Evolutionary conservation across 768 basidiomycete genomes (phyloP), one percentile per base, ranked within the genome.

Genomic region (Nidularia sp.): DNA sequence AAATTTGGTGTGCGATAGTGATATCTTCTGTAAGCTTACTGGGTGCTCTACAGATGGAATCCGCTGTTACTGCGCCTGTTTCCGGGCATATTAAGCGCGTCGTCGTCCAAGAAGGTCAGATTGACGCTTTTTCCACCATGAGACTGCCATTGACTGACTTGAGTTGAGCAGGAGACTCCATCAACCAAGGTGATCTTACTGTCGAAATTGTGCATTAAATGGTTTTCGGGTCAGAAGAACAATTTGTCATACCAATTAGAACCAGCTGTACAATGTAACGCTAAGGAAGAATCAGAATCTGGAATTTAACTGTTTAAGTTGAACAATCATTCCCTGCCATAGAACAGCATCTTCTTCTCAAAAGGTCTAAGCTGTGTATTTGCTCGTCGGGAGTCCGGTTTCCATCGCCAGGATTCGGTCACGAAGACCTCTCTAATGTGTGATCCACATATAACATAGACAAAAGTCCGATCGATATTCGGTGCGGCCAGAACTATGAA

Each of bases 1-100:
- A 61, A 69, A 41, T 41, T 41, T 41, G 39, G 10, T 10, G 39
- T 12, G 10, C 15, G 39, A 12, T 41, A 41, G 39, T 41, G 10
- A 41, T 22, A 35, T 31, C 46, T n/a, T 29, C 48, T 22, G 25
- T 29, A 15, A 49, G 39, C 57, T 64, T 22, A 61, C 50, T 50
- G 49, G 22, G n/a, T 34, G 15, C 29, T 57, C 46, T 57, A 59
- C 62, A 95, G 93, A 98, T 98, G 96, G 96, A 99, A 75, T 93
- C 91, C 56, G 86, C 91, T 56, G 93, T 98, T 45, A 96, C 93
- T 32, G 90, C 94, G 31, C 95, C 97, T 25, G 96, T 98, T 43
- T 94, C 94, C 48, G 97, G 97, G 43, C 93, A 94, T 68, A 80
- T 98, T 72, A 94, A 93, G 74, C 88, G 96, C 41, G 91, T 99